Conservation (phyloP, 345 rosid genomes). For the Rubroshorea leprosula region DNA sequence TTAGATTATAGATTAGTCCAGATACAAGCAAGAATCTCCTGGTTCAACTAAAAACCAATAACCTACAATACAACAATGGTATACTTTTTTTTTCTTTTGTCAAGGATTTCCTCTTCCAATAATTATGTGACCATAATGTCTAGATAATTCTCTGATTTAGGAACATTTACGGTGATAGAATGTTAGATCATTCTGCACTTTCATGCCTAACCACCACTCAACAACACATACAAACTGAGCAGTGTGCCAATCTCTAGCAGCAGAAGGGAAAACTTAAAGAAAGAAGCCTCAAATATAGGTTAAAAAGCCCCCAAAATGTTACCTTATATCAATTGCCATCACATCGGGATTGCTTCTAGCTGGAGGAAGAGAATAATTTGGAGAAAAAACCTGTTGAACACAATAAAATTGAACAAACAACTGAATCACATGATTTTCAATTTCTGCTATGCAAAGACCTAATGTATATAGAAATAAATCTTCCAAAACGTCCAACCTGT, state of each 20-base stretch:
- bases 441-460: background rate
- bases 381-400: slow-evolving; percentile 46
- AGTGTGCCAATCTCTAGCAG: background rate
- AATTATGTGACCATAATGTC: background rate
- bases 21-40: background rate
- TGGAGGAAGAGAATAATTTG: slow-evolving; percentile 53
- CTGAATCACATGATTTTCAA: background rate
- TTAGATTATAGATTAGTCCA: background rate
- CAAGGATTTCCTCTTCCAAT: background rate
- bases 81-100: background rate
- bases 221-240: background rate
- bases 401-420: background rate
- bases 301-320: slow-evolving; percentile 6
- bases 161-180: background rate
- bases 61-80: background rate
- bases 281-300: background rate
- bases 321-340: slow-evolving; percentile 58
- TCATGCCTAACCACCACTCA: background rate
- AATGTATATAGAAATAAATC: background rate
- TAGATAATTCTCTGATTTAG: background rate
- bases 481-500: slow-evolving; percentile 29
- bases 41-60: background rate
- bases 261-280: background rate
- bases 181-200: background rate
- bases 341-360: slow-evolving; percentile 36